A percentile compares a stretch with the other conserved stretches of the same genome.
phyloP scores from a whole-genome alignment of 768 basidiomycete species.

The Auriscalpium orientale region DNA sequence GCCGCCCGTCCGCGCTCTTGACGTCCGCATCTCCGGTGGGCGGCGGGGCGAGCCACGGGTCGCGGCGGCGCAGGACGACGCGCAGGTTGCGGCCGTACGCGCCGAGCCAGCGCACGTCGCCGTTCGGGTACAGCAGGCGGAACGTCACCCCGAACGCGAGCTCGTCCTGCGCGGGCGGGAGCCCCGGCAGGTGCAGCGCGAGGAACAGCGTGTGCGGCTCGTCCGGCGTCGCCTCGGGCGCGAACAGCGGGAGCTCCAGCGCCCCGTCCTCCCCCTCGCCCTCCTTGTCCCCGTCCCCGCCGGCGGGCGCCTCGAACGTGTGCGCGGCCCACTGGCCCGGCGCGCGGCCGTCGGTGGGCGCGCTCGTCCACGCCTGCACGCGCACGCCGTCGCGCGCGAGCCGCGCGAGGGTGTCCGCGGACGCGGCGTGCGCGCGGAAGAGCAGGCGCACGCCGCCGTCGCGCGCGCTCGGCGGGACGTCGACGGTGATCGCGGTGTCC shows the following conservation, averaged over 20 bases:
- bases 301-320: conserved; percentile 8
- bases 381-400: conserved; percentile 7
- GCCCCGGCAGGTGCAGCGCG: conserved; percentile 7
- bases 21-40: conserved; percentile 18
- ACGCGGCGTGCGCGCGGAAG: conserved; percentile 12
- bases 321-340: conserved; percentile 14
- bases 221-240: conserved; percentile 3
- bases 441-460: conserved; percentile 10
- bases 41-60: conserved; percentile 19
- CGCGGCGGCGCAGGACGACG: conserved; percentile 25
- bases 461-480: conserved; percentile 6
- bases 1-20: conserved; percentile 17
- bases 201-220: conserved; percentile 11
- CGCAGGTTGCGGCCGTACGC: conserved; percentile 35
- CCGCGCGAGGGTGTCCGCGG: conserved; percentile 10
- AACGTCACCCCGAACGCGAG: conserved; percentile 31
- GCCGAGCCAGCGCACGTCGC: conserved; percentile 41
- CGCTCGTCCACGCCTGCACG: conserved; percentile 18
- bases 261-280: not conserved
- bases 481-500: conserved; percentile 10
- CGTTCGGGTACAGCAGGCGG: conserved; percentile 36
- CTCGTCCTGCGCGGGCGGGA: conserved; percentile 6
- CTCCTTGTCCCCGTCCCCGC: not conserved
- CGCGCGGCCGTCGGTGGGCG: conserved; percentile 8
- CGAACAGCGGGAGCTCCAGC: not conserved